These are phyloP conservation scores for Phaeosphaeria sp. DNA, from an alignment of 2,329 filamentous ascomycete species.

Conservation along the genomic window DNA sequence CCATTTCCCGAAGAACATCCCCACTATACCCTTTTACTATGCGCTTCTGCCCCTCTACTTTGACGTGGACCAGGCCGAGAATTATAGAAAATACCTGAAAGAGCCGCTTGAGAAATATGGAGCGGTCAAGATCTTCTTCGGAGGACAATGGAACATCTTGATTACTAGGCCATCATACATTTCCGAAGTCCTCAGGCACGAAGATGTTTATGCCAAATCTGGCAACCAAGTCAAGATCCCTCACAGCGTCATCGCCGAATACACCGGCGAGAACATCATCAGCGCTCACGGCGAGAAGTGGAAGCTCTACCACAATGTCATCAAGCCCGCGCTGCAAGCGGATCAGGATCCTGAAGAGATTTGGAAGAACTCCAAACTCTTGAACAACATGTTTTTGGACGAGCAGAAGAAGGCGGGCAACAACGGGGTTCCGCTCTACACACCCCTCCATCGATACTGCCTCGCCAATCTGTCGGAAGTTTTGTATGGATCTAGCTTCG, in stretches of 20 bases:
- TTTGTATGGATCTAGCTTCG: slow-evolving; percentile 37
- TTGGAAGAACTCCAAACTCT: slow-evolving; percentile 33
- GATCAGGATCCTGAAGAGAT: slow-evolving; percentile 30
- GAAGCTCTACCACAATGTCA: slow-evolving; percentile 37
- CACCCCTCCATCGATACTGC: slow-evolving; percentile 46
- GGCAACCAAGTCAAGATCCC: slow-evolving; percentile 45
- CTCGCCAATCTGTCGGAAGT: slow-evolving; percentile 47
- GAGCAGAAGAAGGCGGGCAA: slow-evolving; percentile 27
- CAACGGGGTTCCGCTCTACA: slow-evolving; percentile 37
- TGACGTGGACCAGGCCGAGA: slow-evolving; percentile 53
- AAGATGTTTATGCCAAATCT: slow-evolving; percentile 39
- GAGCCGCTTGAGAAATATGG: slow-evolving; percentile 50
- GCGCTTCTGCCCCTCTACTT: slow-evolving; percentile 52
- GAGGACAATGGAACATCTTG: slow-evolving; percentile 58
- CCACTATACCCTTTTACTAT: slow-evolving; percentile 55
- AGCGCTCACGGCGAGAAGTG: slow-evolving; percentile 39
- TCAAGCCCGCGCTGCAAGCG: slow-evolving; percentile 41
- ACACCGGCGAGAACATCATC: slow-evolving; percentile 46
- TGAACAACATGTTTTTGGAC: slow-evolving; percentile 37
- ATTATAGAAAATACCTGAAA: slow-evolving; percentile 51
- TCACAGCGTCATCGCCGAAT: slow-evolving; percentile 35
- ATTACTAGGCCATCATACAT: slow-evolving; percentile 55
- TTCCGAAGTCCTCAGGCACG: slow-evolving; percentile 46
- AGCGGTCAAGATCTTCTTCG: slow-evolving; percentile 59
- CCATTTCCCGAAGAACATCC: slow-evolving; percentile 47